Base-by-base conservation (phyloP, 176 grass and related monocot species). In the Oryza glaberrima region DNA sequence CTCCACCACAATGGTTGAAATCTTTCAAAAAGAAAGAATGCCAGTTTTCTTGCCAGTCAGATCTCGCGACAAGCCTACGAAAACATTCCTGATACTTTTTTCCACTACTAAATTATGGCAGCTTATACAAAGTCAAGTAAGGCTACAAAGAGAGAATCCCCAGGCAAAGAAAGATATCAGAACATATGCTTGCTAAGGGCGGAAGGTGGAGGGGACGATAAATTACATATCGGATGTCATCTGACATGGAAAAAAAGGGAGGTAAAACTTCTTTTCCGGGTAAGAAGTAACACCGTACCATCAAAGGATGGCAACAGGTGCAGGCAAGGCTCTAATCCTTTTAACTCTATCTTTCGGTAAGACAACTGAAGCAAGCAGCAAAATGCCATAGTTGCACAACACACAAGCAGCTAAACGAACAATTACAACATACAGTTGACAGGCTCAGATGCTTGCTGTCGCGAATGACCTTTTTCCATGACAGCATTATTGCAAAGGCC, bases 391-490 rank as follows among this genome's bases (percentile, higher is more conserved):
- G 79, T 70, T 88, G 79, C 86, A 88, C 79, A 82, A 75, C 78
- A 81, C 80, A 84, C 76, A 65, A 69, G 70, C 48, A 78, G 71
- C 77, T 70, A 70, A 76, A 86, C 40, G n/a, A 84, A 88, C 68
- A 70, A 44, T 83, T 86, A 88, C 79, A 71, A 82, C 73, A 86
- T 85, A 80, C 85, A 91, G 77, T 65, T 65, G 71, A 82, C 69
- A 69, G 75, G 78, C 44, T 46, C 32, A 69, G 65, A 80, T 82
- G 73, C 72, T 82, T 82, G 74, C 75, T 45, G 74, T 58, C 49
- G 7, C 69, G 20, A 45, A 81, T 88, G 82, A 85, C 61, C 86
- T 49, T 77, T 77, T 76, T 5, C 63, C 68, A 60, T 60, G 46
- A 79, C 73, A 85, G 60, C 79, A 65, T 77, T 86, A 65, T 70